A percentile compares a stretch with the other conserved stretches of the same genome.
Conservation (phyloP, 2,329 filamentous ascomycete genomes). For the Exophiala dermatitidis region DNA sequence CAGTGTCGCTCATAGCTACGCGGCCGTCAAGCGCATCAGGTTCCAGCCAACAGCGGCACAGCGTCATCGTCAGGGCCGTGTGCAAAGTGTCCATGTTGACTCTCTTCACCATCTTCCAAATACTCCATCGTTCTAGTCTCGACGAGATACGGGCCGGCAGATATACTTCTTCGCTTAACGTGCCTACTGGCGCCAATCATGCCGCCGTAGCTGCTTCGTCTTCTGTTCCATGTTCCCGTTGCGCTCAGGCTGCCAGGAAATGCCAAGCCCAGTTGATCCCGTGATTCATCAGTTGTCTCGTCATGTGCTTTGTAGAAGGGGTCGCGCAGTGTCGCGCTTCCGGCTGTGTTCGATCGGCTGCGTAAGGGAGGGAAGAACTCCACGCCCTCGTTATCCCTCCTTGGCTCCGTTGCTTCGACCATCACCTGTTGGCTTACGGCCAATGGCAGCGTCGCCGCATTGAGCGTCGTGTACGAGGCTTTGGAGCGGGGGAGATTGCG, state of each 20-base stretch:
- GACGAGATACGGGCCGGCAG: neutral
- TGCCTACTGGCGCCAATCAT: conserved; percentile 20
- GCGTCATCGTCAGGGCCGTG: conserved; percentile 10
- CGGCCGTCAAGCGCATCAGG: conserved; percentile 1
- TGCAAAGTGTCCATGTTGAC: neutral
- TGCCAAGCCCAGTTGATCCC: neutral
- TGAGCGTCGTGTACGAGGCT: conserved; percentile 1
- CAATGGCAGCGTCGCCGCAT: neutral
- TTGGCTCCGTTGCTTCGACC: neutral
- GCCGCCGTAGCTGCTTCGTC: conserved; percentile 13
- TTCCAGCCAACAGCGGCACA: conserved; percentile 7
- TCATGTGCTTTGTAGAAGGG: neutral
- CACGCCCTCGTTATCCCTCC: conserved; percentile 2
- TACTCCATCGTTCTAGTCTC: neutral
- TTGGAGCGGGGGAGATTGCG: conserved; percentile 15
- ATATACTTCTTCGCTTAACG: conserved; percentile 8
- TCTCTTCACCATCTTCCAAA: neutral
- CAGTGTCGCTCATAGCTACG: neutral
- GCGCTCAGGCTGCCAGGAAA: neutral
- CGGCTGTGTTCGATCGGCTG: conserved; percentile 8
- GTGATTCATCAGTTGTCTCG: neutral
- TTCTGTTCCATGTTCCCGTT: neutral
- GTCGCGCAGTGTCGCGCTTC: neutral
- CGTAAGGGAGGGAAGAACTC: conserved; percentile 23
- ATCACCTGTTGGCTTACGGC: conserved; percentile 1